Conservation (phyloP, 768 basidiomycete species). For the Boletus subparvulus region DNA sequence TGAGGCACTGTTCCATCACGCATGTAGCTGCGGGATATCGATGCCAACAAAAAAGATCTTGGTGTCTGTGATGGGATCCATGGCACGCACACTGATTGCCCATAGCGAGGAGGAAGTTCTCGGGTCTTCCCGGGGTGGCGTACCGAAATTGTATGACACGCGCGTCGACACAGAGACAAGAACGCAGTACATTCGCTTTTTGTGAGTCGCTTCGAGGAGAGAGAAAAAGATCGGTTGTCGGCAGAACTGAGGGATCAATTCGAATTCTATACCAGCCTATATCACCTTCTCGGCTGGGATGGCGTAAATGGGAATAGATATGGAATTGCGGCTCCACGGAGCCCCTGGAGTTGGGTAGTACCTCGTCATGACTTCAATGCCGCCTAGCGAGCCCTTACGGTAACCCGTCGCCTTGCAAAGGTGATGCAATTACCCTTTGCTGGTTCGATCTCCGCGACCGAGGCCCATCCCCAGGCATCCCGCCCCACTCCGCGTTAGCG, state of each 20-base stretch:
- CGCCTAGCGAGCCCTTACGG: not conserved
- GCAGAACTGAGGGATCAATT: constrained; percentile 3
- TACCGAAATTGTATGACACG: not conserved
- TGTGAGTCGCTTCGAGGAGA: not conserved
- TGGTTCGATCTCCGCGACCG: constrained; percentile 34
- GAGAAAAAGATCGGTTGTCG: not conserved
- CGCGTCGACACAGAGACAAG: not conserved
- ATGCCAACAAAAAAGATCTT: not conserved
- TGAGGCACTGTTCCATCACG: not conserved
- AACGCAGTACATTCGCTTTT: not conserved
- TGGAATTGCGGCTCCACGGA: constrained; percentile 22
- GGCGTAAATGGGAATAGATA: constrained; percentile 1
- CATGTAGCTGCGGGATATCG: not conserved
- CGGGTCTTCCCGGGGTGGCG: not conserved
- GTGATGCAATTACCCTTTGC: constrained; percentile 7
- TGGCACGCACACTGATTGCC: not conserved
- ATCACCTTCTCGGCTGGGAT: not conserved
- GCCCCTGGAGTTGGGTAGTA: constrained; percentile 21
- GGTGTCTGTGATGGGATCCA: not conserved
- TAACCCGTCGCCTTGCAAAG: not conserved
- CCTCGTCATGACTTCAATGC: constrained; percentile 3
- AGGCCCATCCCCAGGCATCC: not conserved
- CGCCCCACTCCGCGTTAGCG: constrained; percentile 6
- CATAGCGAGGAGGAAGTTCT: not conserved
- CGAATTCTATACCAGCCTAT: not conserved